Percentiles rank a stretch among this genome's conserved stretches.
phyloP scores from a whole-genome alignment of 2,329 filamentous ascomycete genomes.

The Sordariomycetes sp. region DNA sequence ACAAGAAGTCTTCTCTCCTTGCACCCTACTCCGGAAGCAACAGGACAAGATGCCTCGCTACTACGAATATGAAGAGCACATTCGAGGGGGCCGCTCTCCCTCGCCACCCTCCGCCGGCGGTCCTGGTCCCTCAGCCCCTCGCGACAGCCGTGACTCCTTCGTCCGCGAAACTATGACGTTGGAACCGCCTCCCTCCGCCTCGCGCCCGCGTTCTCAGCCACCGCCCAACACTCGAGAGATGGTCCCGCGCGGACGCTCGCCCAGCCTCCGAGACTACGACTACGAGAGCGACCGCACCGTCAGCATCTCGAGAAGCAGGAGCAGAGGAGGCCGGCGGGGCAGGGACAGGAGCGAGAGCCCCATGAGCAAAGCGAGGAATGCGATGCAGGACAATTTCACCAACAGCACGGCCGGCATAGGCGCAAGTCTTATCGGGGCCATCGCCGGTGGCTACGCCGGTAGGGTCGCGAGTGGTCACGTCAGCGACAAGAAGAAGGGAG shows the following conservation, averaged over 20 bases:
- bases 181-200: conserved; percentile 8
- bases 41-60: conserved; percentile 2
- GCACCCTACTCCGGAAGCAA: neutral
- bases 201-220: conserved; percentile 22
- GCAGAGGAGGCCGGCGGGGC: conserved; percentile 10
- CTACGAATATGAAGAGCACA: conserved; percentile 19
- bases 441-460: conserved; percentile 45
- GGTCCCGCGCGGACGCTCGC: conserved; percentile 11
- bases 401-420: conserved; percentile 38
- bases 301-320: conserved; percentile 12
- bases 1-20: neutral
- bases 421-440: conserved; percentile 41
- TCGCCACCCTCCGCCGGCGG: conserved; percentile 10
- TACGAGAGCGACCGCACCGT: conserved; percentile 6
- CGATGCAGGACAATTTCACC: conserved; percentile 37
- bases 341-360: conserved; percentile 17
- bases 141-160: conserved; percentile 14
- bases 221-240: conserved; percentile 15
- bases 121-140: conserved; percentile 5
- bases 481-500: conserved; percentile 15
- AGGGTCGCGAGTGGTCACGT: conserved; percentile 35
- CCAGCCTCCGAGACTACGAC: conserved; percentile 6
- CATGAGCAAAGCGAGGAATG: conserved; percentile 27
- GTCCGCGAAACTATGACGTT: conserved; percentile 19
- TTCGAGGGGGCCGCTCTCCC: conserved; percentile 6